Conservation (phyloP, 108 stramenopile species). For the Pseudonitzschia pungens region DNA sequence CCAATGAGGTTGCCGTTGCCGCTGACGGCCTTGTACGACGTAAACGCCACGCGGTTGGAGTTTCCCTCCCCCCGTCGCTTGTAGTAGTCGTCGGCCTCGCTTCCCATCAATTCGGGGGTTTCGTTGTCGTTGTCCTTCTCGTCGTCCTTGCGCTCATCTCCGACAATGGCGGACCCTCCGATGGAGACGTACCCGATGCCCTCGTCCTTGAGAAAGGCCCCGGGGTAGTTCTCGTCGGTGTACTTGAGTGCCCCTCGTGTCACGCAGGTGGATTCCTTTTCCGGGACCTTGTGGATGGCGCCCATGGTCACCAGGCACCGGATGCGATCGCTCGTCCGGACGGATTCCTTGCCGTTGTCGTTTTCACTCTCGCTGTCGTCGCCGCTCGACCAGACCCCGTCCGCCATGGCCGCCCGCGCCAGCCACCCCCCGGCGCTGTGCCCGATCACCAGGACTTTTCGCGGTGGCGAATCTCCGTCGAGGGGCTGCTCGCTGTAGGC, state of each 20-base stretch:
- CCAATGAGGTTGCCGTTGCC: constrained; percentile 72
- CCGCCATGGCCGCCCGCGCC: constrained; percentile 83
- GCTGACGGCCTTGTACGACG: constrained; percentile 81
- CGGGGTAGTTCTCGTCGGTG: constrained; percentile 71
- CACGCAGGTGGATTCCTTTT: constrained; percentile 54
- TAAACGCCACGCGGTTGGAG: constrained; percentile 52
- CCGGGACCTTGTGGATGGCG: constrained; percentile 66
- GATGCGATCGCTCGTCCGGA: constrained; percentile 43
- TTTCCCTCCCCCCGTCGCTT: constrained; percentile 41
- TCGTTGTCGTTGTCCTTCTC: constrained; percentile 1
- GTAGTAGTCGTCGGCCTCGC: constrained; percentile 45
- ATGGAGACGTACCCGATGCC: constrained; percentile 80
- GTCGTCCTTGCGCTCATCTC: constrained; percentile 37
- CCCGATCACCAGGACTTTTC: constrained; percentile 65
- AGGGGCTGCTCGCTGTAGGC: constrained; percentile 35
- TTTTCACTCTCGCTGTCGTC: not conserved
- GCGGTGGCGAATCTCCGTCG: not conserved
- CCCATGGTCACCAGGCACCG: constrained; percentile 72
- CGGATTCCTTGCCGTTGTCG: not conserved
- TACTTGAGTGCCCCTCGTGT: constrained; percentile 76
- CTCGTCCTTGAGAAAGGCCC: constrained; percentile 63
- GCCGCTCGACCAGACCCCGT: constrained; percentile 13
- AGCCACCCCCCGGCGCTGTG: constrained; percentile 93
- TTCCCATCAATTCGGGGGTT: not conserved
- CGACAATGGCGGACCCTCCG: constrained; percentile 66